Base-by-base conservation (phyloP, 768 basidiomycete genomes). In the Chalciporus piperatus region DNA sequence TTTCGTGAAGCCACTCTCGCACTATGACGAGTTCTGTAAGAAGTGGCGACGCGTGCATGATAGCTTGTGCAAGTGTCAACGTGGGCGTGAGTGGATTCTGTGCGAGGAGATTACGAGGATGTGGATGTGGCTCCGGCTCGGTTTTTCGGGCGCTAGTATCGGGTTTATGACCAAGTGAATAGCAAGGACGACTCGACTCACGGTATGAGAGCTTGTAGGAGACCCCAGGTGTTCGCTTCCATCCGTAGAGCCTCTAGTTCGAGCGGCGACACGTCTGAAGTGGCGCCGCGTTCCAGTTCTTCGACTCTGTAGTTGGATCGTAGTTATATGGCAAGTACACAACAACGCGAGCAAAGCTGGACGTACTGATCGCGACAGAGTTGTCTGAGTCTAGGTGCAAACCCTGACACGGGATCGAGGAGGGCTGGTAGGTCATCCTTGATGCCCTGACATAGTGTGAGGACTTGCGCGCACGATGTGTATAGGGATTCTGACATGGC, bases 1-100 rank as follows among this genome's bases (percentile, higher is more conserved):
- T 86, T 38, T 90, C 87, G 55, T 92, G 88, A 1, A 92, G 75
- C 92, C 92, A 94, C 66, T 92, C 89, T n/a, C 88, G 82, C 8
- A 92, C 84, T 40, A 88, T 83, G 41, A 89, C 75, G 48, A 92
- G 87, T 54, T 92, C 91, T 1, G 80, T 70, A 32, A 92, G 81
- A 2, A 85, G 74, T 0, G 81, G 82, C 0, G 85, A 89, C 3
- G 80, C 70, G 43, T 79, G 70, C 75, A 94, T 78, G 45, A 90
- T 80, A 3, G 83, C 78, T 62, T 90, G 85, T 0, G 87, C 87
- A 23, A 94, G 77, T 0, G 83, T 83, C 5, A 82, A 77, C 0
- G 87, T 83, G 0, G 92, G 90, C 0, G 87, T 88, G 69, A 92
- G 94, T 0, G 91, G 89, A 62, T 95, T 93, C 56, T 80, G 71